A percentile compares a stretch with the other conserved stretches of the same genome.
phyloP scores from a whole-genome alignment of 176 grass and related monocot species.

The sorghum (Sorghum bicolor) region DNA sequence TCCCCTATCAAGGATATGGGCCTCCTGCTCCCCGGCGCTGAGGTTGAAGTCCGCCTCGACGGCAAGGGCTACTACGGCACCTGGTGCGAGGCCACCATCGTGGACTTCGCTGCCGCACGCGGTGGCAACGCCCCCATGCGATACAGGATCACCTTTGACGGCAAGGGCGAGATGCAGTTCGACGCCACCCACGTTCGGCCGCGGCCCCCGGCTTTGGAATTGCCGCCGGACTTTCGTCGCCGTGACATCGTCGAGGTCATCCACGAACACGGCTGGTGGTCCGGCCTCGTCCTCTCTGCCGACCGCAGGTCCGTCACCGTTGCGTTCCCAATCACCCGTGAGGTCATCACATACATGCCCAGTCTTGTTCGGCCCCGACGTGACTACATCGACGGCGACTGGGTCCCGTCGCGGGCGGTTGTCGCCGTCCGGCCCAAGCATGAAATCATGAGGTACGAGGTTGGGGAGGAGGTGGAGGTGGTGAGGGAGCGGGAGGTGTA shows the following conservation, averaged over 20 bases:
- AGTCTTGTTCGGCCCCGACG: slow-evolving; percentile 25
- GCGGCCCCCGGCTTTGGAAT: too few species aligned
- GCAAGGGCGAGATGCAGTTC: too few species aligned
- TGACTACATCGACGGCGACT: slow-evolving; percentile 32
- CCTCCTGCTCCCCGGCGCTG: too few species aligned
- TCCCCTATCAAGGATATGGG: too few species aligned
- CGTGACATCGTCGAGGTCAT: not conserved
- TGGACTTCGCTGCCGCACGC: too few species aligned
- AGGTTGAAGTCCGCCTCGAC: too few species aligned
- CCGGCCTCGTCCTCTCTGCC: not conserved
- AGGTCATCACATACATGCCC: slow-evolving; percentile 31
- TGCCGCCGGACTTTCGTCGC: too few species aligned
- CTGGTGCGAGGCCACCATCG: too few species aligned
- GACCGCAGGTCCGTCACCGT: not conserved
- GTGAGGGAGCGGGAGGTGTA: slow-evolving; percentile 20
- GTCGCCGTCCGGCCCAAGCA: not conserved
- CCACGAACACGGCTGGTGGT: not conserved
- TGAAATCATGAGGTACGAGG: slow-evolving; percentile 11
- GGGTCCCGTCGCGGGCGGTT: slow-evolving; percentile 6
- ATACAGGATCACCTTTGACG: too few species aligned
- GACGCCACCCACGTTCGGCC: too few species aligned
- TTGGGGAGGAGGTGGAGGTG: slow-evolving; percentile 45
- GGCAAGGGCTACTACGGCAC: too few species aligned
- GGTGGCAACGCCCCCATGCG: too few species aligned
- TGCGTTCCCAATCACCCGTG: slow-evolving; percentile 42